Evolutionary conservation across 2,329 filamentous ascomycete genomes (phyloP), one percentile per base, ranked within the genome.

Genomic region (Epichloe brachyelytri): DNA sequence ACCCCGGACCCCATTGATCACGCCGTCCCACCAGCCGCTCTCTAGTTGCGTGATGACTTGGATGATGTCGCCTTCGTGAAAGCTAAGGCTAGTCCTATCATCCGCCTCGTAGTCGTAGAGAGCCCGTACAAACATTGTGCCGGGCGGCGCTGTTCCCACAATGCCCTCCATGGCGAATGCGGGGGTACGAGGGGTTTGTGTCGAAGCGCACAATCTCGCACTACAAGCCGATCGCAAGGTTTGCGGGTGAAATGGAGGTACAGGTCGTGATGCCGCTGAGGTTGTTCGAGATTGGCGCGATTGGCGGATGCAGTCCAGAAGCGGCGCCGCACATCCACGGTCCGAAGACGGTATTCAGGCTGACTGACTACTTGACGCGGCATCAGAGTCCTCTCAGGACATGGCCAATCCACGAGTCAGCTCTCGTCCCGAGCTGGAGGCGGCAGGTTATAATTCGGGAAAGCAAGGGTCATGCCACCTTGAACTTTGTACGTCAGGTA

Each of bases 11-110:
- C 90, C 88, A 63, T 96, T 93, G 66, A 98, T 95, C 51, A 98
- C 88, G 46, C 93, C 93, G 71, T 98, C 93, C 93, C 93, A 98
- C 93, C 93, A 98, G 51, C 93, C 93, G 62, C 90, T 97, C 68
- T 98, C 93, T 52, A 97, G 77, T 71, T 96, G 91, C 49, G 93
- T 98, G 61, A 98, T 91, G 60, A 98, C 93, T 71, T 97, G 91
- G 62, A 98, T 98, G 59, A 97, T 83, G 70, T 98, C 93, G 63
- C 93, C 93, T 67, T 95, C 86, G 61, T 88, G 88, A 69, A 98
- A 98, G 71, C 90, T 97, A 65, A 98, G 73, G 71, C 90, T 96
- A 46, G 91, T 97, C 61, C 88, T 83, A 70, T 98, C 93, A 71
- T 98, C 91, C 63, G 93, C 88, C 64, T 96, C 88, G 73, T 97